phyloP scores from a whole-genome alignment of 2,329 filamentous ascomycete species.

The Gremmenia infestans region DNA sequence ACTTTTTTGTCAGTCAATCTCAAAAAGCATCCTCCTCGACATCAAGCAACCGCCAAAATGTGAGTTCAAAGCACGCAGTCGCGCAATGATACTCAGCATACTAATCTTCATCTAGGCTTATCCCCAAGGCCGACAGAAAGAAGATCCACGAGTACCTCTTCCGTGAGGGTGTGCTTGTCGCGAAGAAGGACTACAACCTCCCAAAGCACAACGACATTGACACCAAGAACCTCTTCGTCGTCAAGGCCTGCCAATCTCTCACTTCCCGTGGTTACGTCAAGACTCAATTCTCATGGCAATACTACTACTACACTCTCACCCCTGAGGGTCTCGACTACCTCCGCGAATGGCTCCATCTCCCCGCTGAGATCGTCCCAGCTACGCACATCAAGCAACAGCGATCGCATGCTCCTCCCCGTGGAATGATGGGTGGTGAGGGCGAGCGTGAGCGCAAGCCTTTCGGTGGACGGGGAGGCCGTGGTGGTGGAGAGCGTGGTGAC shows the following conservation, averaged over 20 bases:
- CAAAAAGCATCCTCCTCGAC: background rate
- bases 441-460: slow-evolving; percentile 78
- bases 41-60: slow-evolving; percentile 44
- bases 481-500: slow-evolving; percentile 57
- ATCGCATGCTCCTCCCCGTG: slow-evolving; percentile 80
- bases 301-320: slow-evolving; percentile 99
- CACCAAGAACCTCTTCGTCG: slow-evolving; percentile 98
- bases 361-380: slow-evolving; percentile 97
- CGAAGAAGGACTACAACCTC: slow-evolving; percentile 98
- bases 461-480: slow-evolving; percentile 67
- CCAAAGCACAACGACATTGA: slow-evolving; percentile 97
- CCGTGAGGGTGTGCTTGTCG: slow-evolving; percentile 88
- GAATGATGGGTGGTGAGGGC: slow-evolving; percentile 89
- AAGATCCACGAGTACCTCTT: slow-evolving; percentile 99
- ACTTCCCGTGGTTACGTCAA: slow-evolving; percentile 98
- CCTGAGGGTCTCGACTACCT: slow-evolving; percentile 99
- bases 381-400: slow-evolving; percentile 99
- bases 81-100: background rate
- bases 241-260: slow-evolving; percentile 98
- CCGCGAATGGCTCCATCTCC: slow-evolving; percentile 99
- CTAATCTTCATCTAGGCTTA: slow-evolving; percentile 69
- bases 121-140: slow-evolving; percentile 99
- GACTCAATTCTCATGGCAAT: slow-evolving; percentile 99
- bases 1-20: background rate
- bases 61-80: slow-evolving; percentile 13